Base-by-base conservation (phyloP, 805 yeast genomes). In the Kurtzmaniella fragi region DNA sequence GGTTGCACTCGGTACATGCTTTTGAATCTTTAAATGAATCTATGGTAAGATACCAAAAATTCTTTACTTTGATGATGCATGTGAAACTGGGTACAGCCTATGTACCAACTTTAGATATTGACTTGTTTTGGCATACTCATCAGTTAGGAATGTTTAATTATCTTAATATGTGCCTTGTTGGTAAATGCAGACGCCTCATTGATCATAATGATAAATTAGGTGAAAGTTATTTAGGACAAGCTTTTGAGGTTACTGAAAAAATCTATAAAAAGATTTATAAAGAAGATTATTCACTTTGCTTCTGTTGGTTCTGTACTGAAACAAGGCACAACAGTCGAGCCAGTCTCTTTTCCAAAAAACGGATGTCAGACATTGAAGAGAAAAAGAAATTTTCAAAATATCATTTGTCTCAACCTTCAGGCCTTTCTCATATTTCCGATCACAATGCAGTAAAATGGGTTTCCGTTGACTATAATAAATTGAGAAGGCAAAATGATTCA, bases 61-160 rank as follows among this genome's bases (percentile, higher is more conserved):
- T 48, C 14, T 39, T 29, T 35, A 16, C 9, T n/a, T n/a, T 38
- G 28, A 28, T 31, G 37, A 42, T 45, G 43, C 35, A 28, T 35
- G 33, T 35, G 30, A 33, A 33, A 15, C 17, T 17, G 15, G 10
- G 17, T 16, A 16, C 10, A 13, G 25, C n/a, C 10, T 28, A 47
- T 15, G 49, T 48, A 2, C 56, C 56, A 1, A 52, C 56, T 3
- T 38, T 52, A 35, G 54, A 52, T 31, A 52, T 52, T 16, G 53
- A 50, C 30, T 40, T 52, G 32, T 27, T 50, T 13, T 50, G 56
- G 56, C 53, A 45, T 31, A 52, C 53, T 2, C 53, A 50, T 25
- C 50, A 49, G 26, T 39, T 52, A 20, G 35, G 49, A 4, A 38
- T 40, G 37, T 28, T 37, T 20, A 37, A 40, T 28, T 48, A 50